phyloP scores from a whole-genome alignment of 2,329 filamentous ascomycete genomes.

The Colletotrichum eleusines region DNA sequence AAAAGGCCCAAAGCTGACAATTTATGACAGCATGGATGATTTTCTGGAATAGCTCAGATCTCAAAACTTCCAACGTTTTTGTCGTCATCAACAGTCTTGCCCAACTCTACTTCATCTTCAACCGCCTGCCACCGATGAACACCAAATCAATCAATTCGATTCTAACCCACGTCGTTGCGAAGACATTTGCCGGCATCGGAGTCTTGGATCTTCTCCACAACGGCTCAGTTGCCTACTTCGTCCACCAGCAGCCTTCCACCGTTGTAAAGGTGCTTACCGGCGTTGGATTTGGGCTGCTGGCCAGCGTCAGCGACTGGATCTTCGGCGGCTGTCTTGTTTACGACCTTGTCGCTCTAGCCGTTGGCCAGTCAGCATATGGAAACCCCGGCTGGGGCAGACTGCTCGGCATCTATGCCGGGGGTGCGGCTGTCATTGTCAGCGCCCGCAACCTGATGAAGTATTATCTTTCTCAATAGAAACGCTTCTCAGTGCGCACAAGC shows the following conservation, averaged over 20 bases:
- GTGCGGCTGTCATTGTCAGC: constrained; percentile 64
- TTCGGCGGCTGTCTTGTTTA: constrained; percentile 71
- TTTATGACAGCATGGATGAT: constrained; percentile 65
- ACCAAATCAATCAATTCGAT: constrained; percentile 61
- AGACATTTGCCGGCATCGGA: constrained; percentile 71
- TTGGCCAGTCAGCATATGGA: constrained; percentile 62
- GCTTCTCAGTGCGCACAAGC: neutral
- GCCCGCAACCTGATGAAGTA: constrained; percentile 65
- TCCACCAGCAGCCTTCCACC: constrained; percentile 58
- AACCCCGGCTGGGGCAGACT: constrained; percentile 62
- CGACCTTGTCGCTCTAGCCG: constrained; percentile 65
- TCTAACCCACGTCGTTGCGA: constrained; percentile 68
- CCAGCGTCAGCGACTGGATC: constrained; percentile 68
- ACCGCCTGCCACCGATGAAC: constrained; percentile 62
- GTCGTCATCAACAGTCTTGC: constrained; percentile 67
- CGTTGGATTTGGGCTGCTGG: constrained; percentile 63
- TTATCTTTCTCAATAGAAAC: neutral
- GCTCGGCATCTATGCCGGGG: constrained; percentile 63
- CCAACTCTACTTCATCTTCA: constrained; percentile 67
- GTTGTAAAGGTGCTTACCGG: constrained; percentile 65
- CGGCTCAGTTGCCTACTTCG: constrained; percentile 66
- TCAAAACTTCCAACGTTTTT: constrained; percentile 66
- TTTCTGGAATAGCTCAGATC: constrained; percentile 67
- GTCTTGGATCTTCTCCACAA: constrained; percentile 71
- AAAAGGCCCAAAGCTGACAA: neutral